Conservation (phyloP, 176 grass and related monocot species). For the Puccinellia tenuiflora region DNA sequence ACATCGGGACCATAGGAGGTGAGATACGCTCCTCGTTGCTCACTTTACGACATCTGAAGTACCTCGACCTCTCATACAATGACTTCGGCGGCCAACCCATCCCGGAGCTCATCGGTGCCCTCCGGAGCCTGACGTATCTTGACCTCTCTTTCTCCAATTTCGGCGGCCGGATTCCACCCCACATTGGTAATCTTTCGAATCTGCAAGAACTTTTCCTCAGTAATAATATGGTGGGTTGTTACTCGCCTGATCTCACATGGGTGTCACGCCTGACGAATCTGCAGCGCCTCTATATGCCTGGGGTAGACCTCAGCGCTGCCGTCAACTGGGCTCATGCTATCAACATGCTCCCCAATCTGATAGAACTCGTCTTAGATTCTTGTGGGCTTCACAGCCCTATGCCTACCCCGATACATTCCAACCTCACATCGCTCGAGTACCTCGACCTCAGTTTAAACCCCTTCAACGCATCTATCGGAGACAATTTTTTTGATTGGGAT, state of each 20-base stretch:
- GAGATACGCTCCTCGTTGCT: conserved; percentile 14
- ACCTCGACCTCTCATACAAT: not conserved
- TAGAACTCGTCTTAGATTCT: accelerated
- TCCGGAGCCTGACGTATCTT: conserved; percentile 13
- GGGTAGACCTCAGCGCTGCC: not conserved
- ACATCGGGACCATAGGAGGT: not conserved
- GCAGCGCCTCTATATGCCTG: not conserved
- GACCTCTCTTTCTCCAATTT: not conserved
- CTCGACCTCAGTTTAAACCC: not conserved
- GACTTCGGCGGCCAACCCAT: conserved; percentile 6
- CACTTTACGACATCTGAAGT: not conserved
- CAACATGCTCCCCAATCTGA: not conserved
- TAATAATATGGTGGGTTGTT: too few species aligned
- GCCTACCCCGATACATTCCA: not conserved
- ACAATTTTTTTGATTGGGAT: not conserved
- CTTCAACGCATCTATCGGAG: not conserved
- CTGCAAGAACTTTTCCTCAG: not conserved
- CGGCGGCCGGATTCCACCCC: not conserved
- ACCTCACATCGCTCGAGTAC: not conserved
- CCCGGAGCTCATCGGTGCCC: not conserved
- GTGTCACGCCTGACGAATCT: not conserved
- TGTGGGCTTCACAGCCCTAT: not conserved
- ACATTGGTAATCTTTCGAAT: conserved; percentile 34
- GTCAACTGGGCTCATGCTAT: not conserved
- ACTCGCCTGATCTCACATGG: not conserved